These are phyloP conservation scores for Debaryomyces udenii DNA, from an alignment of 1,139 yeast genomes.

Conservation along the genomic window DNA sequence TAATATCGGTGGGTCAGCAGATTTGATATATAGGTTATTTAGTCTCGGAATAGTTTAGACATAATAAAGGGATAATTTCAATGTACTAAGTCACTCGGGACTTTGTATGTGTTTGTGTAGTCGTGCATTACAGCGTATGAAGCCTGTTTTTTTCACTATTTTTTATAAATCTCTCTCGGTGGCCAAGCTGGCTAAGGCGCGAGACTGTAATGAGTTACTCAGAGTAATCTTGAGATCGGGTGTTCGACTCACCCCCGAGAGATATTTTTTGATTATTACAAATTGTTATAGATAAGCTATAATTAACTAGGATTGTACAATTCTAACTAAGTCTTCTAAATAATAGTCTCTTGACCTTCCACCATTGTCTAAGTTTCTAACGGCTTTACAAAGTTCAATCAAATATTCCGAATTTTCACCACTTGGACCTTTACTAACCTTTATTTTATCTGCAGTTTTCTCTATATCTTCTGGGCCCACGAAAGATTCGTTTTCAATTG, in stretches of 20 bases:
- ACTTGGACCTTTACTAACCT: slow-evolving; percentile 68
- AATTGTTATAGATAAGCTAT: background rate
- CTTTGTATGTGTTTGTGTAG: no score
- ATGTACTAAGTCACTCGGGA: no score
- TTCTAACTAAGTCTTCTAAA: slow-evolving; percentile 36
- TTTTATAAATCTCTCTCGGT: slow-evolving; percentile 51
- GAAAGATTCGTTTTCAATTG: slow-evolving; percentile 77
- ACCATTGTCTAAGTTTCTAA: slow-evolving; percentile 48
- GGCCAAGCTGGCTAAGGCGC: slow-evolving; percentile 84
- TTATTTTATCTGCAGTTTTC: slow-evolving; percentile 64
- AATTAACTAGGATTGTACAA: slow-evolving; percentile 5
- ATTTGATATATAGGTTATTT: background rate
- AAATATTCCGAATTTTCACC: slow-evolving; percentile 81
- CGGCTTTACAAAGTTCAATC: slow-evolving; percentile 52
- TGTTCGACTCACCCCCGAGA: slow-evolving; percentile 86
- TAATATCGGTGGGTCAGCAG: background rate
- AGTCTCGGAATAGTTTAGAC: background rate
- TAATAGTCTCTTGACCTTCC: slow-evolving; percentile 36
- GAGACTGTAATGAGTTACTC: slow-evolving; percentile 66
- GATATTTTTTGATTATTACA: slow-evolving; percentile 45
- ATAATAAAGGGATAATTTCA: no score
- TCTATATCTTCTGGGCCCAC: slow-evolving; percentile 73
- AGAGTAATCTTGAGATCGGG: slow-evolving; percentile 77
- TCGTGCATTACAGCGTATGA: no score
- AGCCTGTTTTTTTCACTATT: no score